Evolutionary conservation across 176 grass and related monocot species (phyloP), one percentile per base, ranked within the genome.

Genomic region (Phyllostachys edulis): DNA sequence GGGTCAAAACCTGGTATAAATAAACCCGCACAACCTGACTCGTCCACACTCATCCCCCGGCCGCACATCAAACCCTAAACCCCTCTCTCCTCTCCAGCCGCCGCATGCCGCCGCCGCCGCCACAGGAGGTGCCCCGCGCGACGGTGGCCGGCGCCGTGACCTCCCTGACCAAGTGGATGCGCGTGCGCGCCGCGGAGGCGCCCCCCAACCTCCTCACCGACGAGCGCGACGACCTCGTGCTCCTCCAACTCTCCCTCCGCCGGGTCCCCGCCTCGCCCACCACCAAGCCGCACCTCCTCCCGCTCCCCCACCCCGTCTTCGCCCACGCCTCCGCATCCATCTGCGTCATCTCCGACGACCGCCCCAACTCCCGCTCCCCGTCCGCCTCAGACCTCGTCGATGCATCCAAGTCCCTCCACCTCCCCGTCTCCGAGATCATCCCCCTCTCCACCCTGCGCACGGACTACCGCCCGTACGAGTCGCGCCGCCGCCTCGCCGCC

Each of bases 381-480:
- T 1, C 82, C 32, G 44, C 85, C 14, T 47, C 79, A 55, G 86
- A 81, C 6, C 63, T 92, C 51, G 71, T 95, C 32, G 81, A 94
- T 5, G 77, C 70, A 3, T 86, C 96, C 54, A 94, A 82, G 81
- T 70, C 88, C 47, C 67, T 80, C 34, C 32, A 44, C 23, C 62
- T 98, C n/a, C 89, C 91, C 10, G 63, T 95, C 75, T 87, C 91
- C 7, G 87, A 91, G 26, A 85, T 81, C 76, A 82, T 98, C 57
- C 85, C 89, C 1, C 81, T 95, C 51, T 93, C 92, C 63, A 75
- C 89, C 62, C 85, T 98, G 15, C 89, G 87, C 67, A 84, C 91
- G 45, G 96, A 98, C 44, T 95, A 93, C 64, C 85, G 76, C 14
- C 87, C 93, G 0, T 98, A 88, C 52, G 96, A 98, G 73, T 89